These are phyloP conservation scores for Phialemonium atrogriseum DNA, from an alignment of 2,329 filamentous ascomycete species.

Conservation along the genomic window DNA sequence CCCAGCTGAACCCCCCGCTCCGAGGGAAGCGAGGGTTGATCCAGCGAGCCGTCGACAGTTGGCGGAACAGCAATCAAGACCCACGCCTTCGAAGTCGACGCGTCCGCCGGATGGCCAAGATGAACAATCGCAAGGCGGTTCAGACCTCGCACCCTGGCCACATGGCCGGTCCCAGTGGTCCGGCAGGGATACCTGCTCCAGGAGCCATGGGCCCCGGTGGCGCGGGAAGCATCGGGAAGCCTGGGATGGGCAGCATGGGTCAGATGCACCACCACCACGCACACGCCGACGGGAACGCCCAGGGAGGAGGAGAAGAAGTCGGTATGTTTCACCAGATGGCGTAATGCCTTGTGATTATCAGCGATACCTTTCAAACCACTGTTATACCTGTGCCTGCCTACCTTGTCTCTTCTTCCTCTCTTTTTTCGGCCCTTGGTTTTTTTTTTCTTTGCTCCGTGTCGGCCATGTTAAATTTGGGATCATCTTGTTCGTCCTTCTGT, in stretches of 20 bases:
- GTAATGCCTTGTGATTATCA: constrained; percentile 33
- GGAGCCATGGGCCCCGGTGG: constrained; percentile 53
- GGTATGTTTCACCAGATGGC: constrained; percentile 98
- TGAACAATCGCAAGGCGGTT: constrained; percentile 75
- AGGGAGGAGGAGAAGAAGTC: constrained; percentile 73
- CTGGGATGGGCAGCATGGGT: constrained; percentile 59
- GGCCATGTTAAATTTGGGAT: constrained; percentile 17
- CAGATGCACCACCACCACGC: constrained; percentile 68
- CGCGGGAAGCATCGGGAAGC: constrained; percentile 52
- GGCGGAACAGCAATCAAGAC: constrained; percentile 98
- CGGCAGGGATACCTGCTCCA: constrained; percentile 56
- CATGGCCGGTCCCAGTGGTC: constrained; percentile 59
- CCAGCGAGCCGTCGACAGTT: constrained; percentile 94
- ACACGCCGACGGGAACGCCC: constrained; percentile 58
- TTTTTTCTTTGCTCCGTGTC: constrained; percentile 12
- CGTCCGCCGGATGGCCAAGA: constrained; percentile 92
- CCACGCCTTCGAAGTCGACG: constrained; percentile 81
- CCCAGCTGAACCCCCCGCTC: constrained; percentile 82
- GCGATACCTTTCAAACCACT: constrained; percentile 16
- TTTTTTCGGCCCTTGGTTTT: constrained; percentile 19
- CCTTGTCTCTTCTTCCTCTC: constrained; percentile 11
- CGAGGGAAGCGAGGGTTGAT: constrained; percentile 93
- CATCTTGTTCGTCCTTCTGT: constrained; percentile 13
- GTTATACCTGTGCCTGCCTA: constrained; percentile 22
- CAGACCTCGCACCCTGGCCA: constrained; percentile 39